Percentiles rank a stretch among this genome's conserved stretches.
Conservation (phyloP, 345 rosid species). For the Turritis glabra region DNA sequence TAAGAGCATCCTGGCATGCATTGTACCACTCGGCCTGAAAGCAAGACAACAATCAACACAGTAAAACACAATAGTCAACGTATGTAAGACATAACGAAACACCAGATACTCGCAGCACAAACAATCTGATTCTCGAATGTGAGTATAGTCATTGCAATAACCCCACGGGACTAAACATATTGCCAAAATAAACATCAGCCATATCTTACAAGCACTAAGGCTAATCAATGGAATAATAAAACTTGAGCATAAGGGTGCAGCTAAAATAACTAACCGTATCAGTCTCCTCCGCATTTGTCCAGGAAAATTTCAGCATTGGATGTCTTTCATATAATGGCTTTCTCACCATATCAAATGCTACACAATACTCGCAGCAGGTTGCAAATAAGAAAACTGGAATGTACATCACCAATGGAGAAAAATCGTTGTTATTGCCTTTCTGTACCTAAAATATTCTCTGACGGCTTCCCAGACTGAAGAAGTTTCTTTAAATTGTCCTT, state of each 20-base stretch:
- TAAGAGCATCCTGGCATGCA: constrained; percentile 68
- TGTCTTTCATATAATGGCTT: constrained; percentile 93
- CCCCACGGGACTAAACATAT: not conserved
- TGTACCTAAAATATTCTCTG: constrained; percentile 74
- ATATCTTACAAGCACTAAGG: constrained; percentile 22
- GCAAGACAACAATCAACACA: constrained; percentile 22
- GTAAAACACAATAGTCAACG: constrained; percentile 26
- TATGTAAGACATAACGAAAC: constrained; percentile 19
- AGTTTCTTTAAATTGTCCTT: constrained; percentile 58
- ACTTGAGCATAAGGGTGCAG: not conserved
- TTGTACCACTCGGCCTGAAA: constrained; percentile 86
- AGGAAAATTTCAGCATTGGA: constrained; percentile 89
- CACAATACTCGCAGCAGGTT: constrained; percentile 34
- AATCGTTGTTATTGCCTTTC: not conserved
- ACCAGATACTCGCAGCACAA: constrained; percentile 21
- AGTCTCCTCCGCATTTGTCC: constrained; percentile 83
- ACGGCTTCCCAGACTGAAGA: constrained; percentile 64
- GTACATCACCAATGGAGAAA: constrained; percentile 18
- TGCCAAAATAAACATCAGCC: not conserved
- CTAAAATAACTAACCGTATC: constrained; percentile 64
- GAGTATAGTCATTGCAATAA: constrained; percentile 16
- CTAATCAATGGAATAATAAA: constrained; percentile 8
- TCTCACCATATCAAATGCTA: constrained; percentile 85
- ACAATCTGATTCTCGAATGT: constrained; percentile 14
- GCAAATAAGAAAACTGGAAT: constrained; percentile 24